These are phyloP conservation scores for Glaciozyma martinii DNA, from an alignment of 768 basidiomycete genomes.

Conservation along the genomic window DNA sequence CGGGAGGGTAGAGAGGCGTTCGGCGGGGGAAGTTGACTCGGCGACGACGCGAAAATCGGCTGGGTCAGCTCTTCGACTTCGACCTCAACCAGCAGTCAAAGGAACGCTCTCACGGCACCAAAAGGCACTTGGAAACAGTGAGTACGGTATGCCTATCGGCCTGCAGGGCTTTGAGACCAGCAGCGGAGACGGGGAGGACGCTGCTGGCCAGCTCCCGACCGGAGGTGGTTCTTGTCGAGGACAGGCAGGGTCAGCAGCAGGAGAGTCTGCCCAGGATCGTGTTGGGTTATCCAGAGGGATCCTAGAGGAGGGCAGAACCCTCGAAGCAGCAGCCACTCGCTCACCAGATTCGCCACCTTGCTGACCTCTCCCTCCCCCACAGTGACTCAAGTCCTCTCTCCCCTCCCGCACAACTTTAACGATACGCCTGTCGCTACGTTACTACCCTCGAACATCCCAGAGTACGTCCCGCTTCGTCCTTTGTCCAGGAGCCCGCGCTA, in stretches of 20 bases:
- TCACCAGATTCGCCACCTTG: not conserved
- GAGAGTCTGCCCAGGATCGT: not conserved
- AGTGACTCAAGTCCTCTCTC: too few relatives aligned
- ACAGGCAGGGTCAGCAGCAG: not conserved
- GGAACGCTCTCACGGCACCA: too few relatives aligned
- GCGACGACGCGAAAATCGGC: not conserved
- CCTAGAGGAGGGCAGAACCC: not conserved
- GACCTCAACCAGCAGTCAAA: not conserved
- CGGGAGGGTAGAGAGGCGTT: not conserved
- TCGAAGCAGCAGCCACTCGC: too few relatives aligned
- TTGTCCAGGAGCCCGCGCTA: too few relatives aligned
- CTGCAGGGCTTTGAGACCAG: too few relatives aligned
- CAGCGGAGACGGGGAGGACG: too few relatives aligned
- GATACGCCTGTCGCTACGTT: slow-evolving; percentile 12
- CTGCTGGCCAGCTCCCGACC: too few relatives aligned
- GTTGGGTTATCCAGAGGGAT: not conserved
- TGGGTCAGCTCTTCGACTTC: not conserved
- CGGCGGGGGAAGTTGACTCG: too few relatives aligned
- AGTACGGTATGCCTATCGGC: too few relatives aligned
- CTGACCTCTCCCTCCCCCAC: not conserved
- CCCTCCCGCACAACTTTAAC: too few relatives aligned
- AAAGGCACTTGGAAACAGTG: too few relatives aligned
- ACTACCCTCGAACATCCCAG: slow-evolving; percentile 22
- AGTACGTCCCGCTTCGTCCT: slow-evolving; percentile 2
- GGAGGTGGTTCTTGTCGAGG: too few relatives aligned